Evolutionary conservation across 257 asterid species (phyloP), one percentile per base, ranked within the genome.

Genomic region (Petunia secreta): DNA sequence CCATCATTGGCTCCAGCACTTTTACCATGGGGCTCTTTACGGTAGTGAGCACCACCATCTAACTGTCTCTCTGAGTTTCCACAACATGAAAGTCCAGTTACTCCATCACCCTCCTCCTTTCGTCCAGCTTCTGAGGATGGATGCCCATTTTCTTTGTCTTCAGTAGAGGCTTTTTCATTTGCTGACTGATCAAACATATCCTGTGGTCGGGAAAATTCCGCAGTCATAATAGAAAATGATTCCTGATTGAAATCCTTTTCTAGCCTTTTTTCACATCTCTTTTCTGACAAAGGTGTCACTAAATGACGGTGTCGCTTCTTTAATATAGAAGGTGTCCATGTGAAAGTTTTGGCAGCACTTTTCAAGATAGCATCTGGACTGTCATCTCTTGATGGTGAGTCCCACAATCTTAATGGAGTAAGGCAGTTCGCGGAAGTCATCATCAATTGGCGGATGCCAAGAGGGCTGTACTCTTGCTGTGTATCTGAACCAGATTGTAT

Each of bases 401-500:
- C 97, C 97, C 99, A 91, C 80, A 90, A 84, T 75, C 91, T 93
- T 75, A 82, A 86, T 64, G 98, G 97, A 54, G 95, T 81, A 44
- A 78, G 75, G 59, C 84, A 80, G 81, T 85, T 85, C 83, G 86
- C 80, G 38, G 98, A 90, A 81, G 97, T 87, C 80, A 86, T 85
- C 97, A 94, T 89, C 87, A 95, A 86, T 84, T 93, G 97, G 75
- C 98, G 97, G 78, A 94, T 95, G 64, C 99, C 99, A 64, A 95
- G 90, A 74, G 99, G 99, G 81, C 99, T 95, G 86, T 85, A 95
- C 78, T 95, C 99, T 86, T 90, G 97, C 85, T 90, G 92, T 93
- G 91, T 88, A 78, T 91, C 97, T 84, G 86, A 83, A 53, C 90
- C 87, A 57, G 97, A 85, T 71, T 92, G 98, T 67, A 89, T 81